These are phyloP conservation scores for Microdochium bolleyi DNA, from an alignment of 2,329 filamentous ascomycete genomes.

Conservation along the genomic window DNA sequence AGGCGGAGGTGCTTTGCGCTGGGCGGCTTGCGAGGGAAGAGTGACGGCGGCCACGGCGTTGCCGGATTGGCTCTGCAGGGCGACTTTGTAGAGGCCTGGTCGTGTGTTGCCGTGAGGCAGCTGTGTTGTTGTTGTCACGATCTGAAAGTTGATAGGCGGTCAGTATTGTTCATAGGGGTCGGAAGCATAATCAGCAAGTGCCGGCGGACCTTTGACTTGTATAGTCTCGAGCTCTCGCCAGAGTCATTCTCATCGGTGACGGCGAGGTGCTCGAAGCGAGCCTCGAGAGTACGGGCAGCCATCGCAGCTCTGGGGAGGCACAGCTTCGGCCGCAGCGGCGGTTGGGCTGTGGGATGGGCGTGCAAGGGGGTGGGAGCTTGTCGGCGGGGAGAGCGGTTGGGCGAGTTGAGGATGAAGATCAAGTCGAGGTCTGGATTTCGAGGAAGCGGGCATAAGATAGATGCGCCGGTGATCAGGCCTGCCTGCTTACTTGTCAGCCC, in stretches of 20 bases:
- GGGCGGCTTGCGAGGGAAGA: conserved; percentile 57
- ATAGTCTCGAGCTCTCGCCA: conserved; percentile 41
- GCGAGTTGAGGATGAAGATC: neutral
- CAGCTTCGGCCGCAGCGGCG: neutral
- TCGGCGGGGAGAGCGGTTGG: neutral
- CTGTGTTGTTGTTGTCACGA: conserved; percentile 33
- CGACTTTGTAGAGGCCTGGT: conserved; percentile 79
- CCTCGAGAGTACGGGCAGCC: conserved; percentile 73
- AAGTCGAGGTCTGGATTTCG: neutral
- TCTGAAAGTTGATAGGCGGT: conserved; percentile 37
- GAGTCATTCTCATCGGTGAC: conserved; percentile 82
- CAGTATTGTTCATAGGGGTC: conserved; percentile 34
- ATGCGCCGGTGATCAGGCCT: neutral
- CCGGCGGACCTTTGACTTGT: conserved; percentile 70
- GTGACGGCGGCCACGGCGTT: conserved; percentile 57
- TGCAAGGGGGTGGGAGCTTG: neutral
- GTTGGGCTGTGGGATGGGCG: neutral
- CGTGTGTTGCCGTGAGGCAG: conserved; percentile 50
- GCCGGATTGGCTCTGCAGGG: conserved; percentile 69
- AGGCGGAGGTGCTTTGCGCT: conserved; percentile 37
- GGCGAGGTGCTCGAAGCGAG: conserved; percentile 82
- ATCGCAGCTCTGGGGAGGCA: conserved; percentile 27
- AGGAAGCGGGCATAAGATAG: neutral
- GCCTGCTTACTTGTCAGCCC: neutral
- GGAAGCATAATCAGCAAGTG: neutral